A percentile compares a stretch with the other conserved stretches of the same genome.
Evolutionary conservation across 2,329 filamentous ascomycete species (phyloP).

Genomic region (Grosmannia clavigera): DNA sequence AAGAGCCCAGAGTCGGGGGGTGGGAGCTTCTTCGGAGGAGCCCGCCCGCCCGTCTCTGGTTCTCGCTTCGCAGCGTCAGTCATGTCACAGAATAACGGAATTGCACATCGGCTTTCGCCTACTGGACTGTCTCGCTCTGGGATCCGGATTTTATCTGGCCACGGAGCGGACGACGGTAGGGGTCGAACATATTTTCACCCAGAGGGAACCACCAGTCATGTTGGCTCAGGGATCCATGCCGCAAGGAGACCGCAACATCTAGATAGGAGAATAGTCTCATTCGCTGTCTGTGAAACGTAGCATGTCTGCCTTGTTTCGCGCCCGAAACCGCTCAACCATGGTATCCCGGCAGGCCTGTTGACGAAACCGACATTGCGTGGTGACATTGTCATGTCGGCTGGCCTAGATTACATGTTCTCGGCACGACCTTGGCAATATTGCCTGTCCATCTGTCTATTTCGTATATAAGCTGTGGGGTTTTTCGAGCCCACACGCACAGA

Average conservation of each 20-base stretch:
- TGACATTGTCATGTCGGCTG: no score
- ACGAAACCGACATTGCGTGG: no score
- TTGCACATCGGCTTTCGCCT: constrained; percentile 54
- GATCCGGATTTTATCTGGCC: neutral
- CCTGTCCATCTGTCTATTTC: no score
- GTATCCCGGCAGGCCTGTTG: no score
- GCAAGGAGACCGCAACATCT: constrained; percentile 10
- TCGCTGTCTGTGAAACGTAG: no score
- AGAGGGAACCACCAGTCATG: neutral
- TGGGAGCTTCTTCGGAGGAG: neutral
- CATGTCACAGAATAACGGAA: constrained; percentile 68
- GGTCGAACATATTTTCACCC: constrained; percentile 28
- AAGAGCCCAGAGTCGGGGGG: constrained; percentile 3
- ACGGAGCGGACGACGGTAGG: constrained; percentile 18
- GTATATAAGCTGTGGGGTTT: no score
- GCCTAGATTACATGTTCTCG: no score
- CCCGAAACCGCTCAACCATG: no score
- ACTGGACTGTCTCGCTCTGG: constrained; percentile 25
- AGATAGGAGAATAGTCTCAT: neutral
- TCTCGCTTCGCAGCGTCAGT: constrained; percentile 58
- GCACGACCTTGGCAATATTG: no score
- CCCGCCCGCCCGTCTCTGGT: constrained; percentile 27
- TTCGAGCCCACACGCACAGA: no score
- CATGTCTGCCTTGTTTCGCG: no score
- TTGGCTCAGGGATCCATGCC: constrained; percentile 2